Evolutionary conservation across 352 stramenopile genomes (phyloP), one percentile per base, ranked within the genome.

Genomic region (Salisapilia sapeloensis): DNA sequence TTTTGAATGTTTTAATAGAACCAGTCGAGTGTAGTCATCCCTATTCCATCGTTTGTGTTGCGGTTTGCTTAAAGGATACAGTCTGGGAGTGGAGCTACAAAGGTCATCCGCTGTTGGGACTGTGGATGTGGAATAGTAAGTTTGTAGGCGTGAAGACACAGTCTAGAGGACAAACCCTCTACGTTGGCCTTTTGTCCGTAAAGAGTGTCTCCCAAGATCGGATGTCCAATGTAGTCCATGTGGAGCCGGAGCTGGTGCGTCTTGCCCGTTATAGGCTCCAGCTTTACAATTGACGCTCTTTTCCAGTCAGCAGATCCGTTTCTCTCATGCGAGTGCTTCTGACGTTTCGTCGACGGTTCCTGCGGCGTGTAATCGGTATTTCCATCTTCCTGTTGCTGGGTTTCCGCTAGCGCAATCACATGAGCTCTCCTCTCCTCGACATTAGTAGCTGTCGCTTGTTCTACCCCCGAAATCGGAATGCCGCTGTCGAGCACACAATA

Each of bases 181-280:
- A 80, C 69, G n/a, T n/a, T n/a, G n/a, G 53, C 26, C 10, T 53
- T 42, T 1, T 50, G 50, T 14, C 50, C 60, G 33, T 97, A 96
- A 4, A 94, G 50, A 20, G 58, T 70, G 50, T 97, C 90, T 10
- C 86, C 90, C 1, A 96, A 56, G 40, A 97, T 96, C 8, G 87
- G 79, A 44, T 96, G 80, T 7, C 83, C 86, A 29, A 95, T 48
- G 13, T 83, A 58, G 19, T 84, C 60, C 66, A 94, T 83, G 48
- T 97, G 90, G 29, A 96, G 77, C 53, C 92, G 86, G 17, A 97
- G 57, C 56, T 97, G 90, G 60, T 97, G 90, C n/a, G 82, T 94
- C 51, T 92, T 74, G 24, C 74, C 72, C 0, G 74, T 90, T 22
- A 84, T 34, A 2, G 78, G 72, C 30, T 51, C 65, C 20, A 93